phyloP scores from a whole-genome alignment of 352 stramenopile genomes.

The Globisporangium lucens region DNA sequence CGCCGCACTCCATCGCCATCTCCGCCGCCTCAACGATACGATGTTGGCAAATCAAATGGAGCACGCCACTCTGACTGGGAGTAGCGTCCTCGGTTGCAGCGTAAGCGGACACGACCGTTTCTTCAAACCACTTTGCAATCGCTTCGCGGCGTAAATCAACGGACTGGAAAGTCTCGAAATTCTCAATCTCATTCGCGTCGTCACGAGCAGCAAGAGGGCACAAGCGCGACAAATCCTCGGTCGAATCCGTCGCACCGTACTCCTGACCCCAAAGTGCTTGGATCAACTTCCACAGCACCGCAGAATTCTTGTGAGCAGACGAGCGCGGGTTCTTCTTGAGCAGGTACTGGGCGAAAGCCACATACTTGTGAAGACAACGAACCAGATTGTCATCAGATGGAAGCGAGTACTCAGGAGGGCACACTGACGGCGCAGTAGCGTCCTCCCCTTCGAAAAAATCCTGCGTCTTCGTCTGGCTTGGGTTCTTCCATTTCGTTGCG shows the following conservation, averaged over 20 bases:
- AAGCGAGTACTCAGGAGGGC: slow-evolving; percentile 40
- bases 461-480: slow-evolving; percentile 6
- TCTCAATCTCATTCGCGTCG: slow-evolving; percentile 59
- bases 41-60: slow-evolving; percentile 52
- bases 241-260: slow-evolving; percentile 33
- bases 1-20: slow-evolving; percentile 52
- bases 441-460: slow-evolving; percentile 29
- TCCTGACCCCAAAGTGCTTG: slow-evolving; percentile 79
- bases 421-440: slow-evolving; percentile 17
- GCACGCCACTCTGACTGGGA: slow-evolving; percentile 30
- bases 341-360: slow-evolving; percentile 35
- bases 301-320: slow-evolving; percentile 16
- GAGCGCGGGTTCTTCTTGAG: slow-evolving; percentile 23
- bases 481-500: slow-evolving; percentile 19
- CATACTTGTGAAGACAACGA: slow-evolving; percentile 60
- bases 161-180: slow-evolving; percentile 59
- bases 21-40: slow-evolving; percentile 54
- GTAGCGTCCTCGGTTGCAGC: slow-evolving; percentile 5
- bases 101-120: slow-evolving; percentile 28
- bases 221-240: slow-evolving; percentile 19
- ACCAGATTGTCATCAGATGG: slow-evolving; percentile 48
- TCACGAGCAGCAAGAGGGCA: slow-evolving; percentile 57
- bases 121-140: slow-evolving; percentile 77
- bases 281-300: slow-evolving; percentile 67
- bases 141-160: slow-evolving; percentile 69